These are phyloP conservation scores for Penicillium palitans DNA, from an alignment of 2,329 filamentous ascomycete species.

Conservation along the genomic window DNA sequence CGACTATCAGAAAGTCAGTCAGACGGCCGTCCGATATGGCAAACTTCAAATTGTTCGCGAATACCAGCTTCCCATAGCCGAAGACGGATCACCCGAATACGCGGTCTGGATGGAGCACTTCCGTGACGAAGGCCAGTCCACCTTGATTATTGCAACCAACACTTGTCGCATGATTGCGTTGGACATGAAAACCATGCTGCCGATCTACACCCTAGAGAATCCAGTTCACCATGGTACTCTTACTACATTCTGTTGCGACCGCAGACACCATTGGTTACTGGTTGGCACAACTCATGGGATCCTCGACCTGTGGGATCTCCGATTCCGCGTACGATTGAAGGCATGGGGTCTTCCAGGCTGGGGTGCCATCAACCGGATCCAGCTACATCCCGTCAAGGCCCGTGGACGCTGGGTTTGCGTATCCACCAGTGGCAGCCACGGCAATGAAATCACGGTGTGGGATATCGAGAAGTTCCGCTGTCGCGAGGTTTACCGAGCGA, in stretches of 20 bases:
- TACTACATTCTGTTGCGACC: slow-evolving; percentile 86
- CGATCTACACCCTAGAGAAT: slow-evolving; percentile 78
- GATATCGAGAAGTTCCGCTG: slow-evolving; percentile 89
- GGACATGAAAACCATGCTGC: slow-evolving; percentile 81
- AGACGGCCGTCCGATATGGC: slow-evolving; percentile 66
- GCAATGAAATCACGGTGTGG: slow-evolving; percentile 86
- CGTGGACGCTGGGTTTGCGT: slow-evolving; percentile 84
- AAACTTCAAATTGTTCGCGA: slow-evolving; percentile 75
- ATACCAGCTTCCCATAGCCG: slow-evolving; percentile 62
- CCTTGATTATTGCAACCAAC: slow-evolving; percentile 83
- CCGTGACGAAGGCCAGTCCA: slow-evolving; percentile 76
- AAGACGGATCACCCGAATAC: slow-evolving; percentile 60
- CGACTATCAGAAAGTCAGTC: slow-evolving; percentile 61
- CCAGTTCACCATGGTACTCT: slow-evolving; percentile 88
- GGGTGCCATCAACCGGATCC: slow-evolving; percentile 74
- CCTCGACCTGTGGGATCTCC: slow-evolving; percentile 90
- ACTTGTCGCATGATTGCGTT: slow-evolving; percentile 79
- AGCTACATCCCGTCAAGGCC: slow-evolving; percentile 74
- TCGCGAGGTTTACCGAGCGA: slow-evolving; percentile 77
- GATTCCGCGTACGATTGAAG: slow-evolving; percentile 85
- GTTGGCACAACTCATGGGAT: slow-evolving; percentile 91
- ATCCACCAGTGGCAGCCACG: slow-evolving; percentile 79
- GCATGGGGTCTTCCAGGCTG: slow-evolving; percentile 85
- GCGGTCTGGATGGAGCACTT: slow-evolving; percentile 93
- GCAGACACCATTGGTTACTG: slow-evolving; percentile 83